Percentiles rank a stretch among this genome's conserved stretches.
Conservation (phyloP, 768 basidiomycete species). For the Termitomyces sp. region DNA sequence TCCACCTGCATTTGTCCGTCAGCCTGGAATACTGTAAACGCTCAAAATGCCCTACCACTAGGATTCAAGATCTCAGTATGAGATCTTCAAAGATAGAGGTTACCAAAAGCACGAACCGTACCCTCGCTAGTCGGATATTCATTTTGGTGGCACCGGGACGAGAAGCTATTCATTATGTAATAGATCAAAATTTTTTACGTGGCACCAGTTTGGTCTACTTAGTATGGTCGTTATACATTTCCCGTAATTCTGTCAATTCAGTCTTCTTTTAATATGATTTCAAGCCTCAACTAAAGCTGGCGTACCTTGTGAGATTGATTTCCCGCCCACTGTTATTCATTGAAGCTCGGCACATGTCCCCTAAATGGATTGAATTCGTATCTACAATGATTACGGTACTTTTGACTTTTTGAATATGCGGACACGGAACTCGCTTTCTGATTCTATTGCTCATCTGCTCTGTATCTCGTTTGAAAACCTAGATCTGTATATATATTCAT, state of each 20-base stretch:
- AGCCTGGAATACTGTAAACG: neutral
- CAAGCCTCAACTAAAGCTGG: neutral
- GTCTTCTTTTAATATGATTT: neutral
- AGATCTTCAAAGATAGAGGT: constrained; percentile 1
- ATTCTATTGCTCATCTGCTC: neutral
- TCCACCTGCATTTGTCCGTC: constrained; percentile 49
- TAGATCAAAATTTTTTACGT: neutral
- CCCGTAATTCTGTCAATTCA: neutral
- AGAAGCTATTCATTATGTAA: neutral
- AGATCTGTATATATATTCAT: too few relatives aligned
- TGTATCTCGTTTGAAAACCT: neutral
- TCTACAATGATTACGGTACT: neutral
- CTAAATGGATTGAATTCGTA: neutral
- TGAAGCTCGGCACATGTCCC: neutral
- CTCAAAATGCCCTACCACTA: neutral
- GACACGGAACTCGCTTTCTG: neutral
- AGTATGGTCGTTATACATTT: neutral
- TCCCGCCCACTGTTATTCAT: neutral
- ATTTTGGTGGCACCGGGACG: constrained; percentile 17
- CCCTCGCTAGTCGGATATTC: constrained; percentile 48
- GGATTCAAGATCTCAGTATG: neutral
- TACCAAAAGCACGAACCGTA: constrained; percentile 16
- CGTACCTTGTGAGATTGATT: neutral
- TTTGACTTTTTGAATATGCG: neutral
- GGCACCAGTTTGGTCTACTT: too few relatives aligned